phyloP scores from a whole-genome alignment of 2,329 filamentous ascomycete species.

The Rachicladosporium sp. region DNA sequence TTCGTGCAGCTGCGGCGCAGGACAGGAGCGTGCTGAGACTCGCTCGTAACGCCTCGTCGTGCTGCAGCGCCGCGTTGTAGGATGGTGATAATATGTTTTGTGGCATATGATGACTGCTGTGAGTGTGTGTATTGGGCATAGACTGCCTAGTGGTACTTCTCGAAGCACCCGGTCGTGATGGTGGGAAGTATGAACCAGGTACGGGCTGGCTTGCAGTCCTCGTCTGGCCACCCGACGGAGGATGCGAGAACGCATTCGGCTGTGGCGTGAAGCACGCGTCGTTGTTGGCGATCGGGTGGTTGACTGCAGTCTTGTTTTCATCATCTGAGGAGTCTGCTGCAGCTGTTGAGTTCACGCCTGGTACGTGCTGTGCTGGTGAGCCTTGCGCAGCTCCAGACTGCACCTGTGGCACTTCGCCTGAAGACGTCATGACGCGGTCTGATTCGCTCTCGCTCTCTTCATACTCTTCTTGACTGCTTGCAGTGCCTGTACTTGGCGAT shows the following conservation, averaged over 20 bases:
- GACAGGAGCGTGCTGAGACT: slow-evolving; percentile 91
- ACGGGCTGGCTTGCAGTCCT: slow-evolving; percentile 39
- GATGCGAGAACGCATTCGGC: slow-evolving; percentile 85
- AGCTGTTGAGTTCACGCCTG: too few species aligned
- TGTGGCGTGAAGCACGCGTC: slow-evolving; percentile 60
- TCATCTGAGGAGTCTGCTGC: slow-evolving; percentile 38
- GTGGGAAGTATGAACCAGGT: slow-evolving; percentile 32
- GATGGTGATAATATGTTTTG: slow-evolving; percentile 61
- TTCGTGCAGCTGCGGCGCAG: slow-evolving; percentile 81
- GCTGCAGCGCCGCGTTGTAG: slow-evolving; percentile 58
- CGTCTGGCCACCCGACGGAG: slow-evolving; percentile 43
- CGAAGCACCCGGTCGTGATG: slow-evolving; percentile 7
- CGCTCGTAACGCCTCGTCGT: slow-evolving; percentile 83
- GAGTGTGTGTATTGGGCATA: too few species aligned
- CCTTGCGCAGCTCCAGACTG: too few species aligned
- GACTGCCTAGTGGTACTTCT: too few species aligned
- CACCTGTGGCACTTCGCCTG: slow-evolving; percentile 41
- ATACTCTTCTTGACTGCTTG: slow-evolving; percentile 84
- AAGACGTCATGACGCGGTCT: slow-evolving; percentile 55
- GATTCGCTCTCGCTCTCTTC: slow-evolving; percentile 88
- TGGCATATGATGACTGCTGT: slow-evolving; percentile 36
- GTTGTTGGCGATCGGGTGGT: slow-evolving; percentile 43
- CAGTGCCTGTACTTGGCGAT: slow-evolving; percentile 33
- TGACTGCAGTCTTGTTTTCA: slow-evolving; percentile 74
- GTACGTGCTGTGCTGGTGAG: too few species aligned